Conservation (phyloP, 2,329 filamentous ascomycete species). For the Epichloe elymi region DNA sequence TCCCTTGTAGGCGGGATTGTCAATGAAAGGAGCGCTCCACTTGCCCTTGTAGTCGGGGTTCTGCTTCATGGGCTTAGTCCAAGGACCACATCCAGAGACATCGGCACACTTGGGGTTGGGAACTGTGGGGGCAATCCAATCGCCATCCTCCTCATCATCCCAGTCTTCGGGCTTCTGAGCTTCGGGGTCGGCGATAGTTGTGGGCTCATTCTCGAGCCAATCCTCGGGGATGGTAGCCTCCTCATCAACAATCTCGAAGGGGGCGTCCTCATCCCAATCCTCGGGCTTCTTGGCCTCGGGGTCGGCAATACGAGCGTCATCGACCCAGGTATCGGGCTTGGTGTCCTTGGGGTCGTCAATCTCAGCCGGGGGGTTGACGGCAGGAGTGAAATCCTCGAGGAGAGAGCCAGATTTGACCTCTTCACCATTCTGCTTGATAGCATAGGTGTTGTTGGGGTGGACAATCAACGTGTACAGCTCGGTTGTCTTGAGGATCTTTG, state of each 20-base stretch:
- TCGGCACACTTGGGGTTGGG: slow-evolving; percentile 95
- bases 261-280: slow-evolving; percentile 98
- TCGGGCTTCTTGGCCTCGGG: slow-evolving; percentile 92
- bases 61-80: slow-evolving; percentile 82
- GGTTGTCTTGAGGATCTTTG: slow-evolving; percentile 80
- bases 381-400: slow-evolving; percentile 80
- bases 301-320: slow-evolving; percentile 80
- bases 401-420: slow-evolving; percentile 80
- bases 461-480: slow-evolving; percentile 95
- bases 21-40: slow-evolving; percentile 84
- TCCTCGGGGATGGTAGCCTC: slow-evolving; percentile 84
- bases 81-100: slow-evolving; percentile 83
- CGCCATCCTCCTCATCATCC: slow-evolving; percentile 98
- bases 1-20: slow-evolving; percentile 98
- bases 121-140: slow-evolving; percentile 83
- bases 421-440: slow-evolving; percentile 84
- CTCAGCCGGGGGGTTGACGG: slow-evolving; percentile 91
- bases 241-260: slow-evolving; percentile 90
- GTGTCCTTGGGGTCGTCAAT: slow-evolving; percentile 88
- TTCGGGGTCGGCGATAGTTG: slow-evolving; percentile 78
- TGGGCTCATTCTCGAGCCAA: slow-evolving; percentile 86
- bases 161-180: slow-evolving; percentile 97
- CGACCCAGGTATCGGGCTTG: slow-evolving; percentile 95
- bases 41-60: slow-evolving; percentile 99
- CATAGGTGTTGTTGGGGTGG: slow-evolving; percentile 89